phyloP scores from a whole-genome alignment of 176 grass and related monocot species.

The Hordeum vulgare region MorexV3_pseudomolecules_assembly NC_058519.1:71226109-71226608 shows the following conservation, averaged over 20 bases:
- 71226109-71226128: conserved; percentile 27
- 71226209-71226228: conserved; percentile 10
- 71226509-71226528: conserved; percentile 26
- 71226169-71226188: conserved; percentile 47
- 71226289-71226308: conserved; percentile 23
- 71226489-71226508: conserved; percentile 23
- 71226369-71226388: background rate
- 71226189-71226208: conserved; percentile 40
- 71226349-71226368: conserved; percentile 45
- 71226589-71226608: background rate
- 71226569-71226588: background rate
- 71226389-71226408: background rate
- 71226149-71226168: conserved; percentile 53
- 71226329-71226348: conserved; percentile 2
- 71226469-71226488: conserved; percentile 16
- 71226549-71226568: background rate
- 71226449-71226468: conserved; percentile 32
- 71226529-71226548: conserved; percentile 7
- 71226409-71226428: background rate
- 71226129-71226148: conserved; percentile 23
- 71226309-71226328: conserved; percentile 48
- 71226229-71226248: background rate
- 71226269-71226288: background rate
- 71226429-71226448: conserved; percentile 28
- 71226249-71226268: conserved; percentile 16